Evolutionary conservation across 495 filamentous ascomycete genomes (phyloP).

Genomic region (Cetradonia linearis): DNA sequence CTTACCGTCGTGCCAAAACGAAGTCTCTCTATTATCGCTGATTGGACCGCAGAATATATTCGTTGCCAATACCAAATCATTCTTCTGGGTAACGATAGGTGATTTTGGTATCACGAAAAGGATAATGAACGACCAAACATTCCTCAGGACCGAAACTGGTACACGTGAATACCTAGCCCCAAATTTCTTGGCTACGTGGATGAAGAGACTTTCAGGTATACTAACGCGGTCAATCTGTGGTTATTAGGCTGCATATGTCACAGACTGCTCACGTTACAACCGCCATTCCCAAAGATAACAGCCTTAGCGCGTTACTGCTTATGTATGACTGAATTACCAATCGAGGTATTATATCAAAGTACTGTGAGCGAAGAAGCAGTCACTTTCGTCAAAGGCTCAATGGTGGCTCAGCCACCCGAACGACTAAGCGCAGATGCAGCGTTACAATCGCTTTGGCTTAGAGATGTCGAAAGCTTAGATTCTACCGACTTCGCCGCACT

Average conservation of each 20-base stretch:
- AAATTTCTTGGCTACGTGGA: constrained; percentile 29
- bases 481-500: not conserved
- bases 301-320: not conserved
- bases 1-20: not conserved
- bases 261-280: constrained; percentile 14
- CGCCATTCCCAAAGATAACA: not conserved
- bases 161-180: constrained; percentile 32
- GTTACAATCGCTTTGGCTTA: not conserved
- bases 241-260: constrained; percentile 24
- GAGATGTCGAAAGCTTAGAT: not conserved
- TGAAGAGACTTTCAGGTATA: constrained; percentile 21
- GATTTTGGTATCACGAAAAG: constrained; percentile 43
- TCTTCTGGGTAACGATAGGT: constrained; percentile 40
- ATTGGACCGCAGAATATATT: constrained; percentile 28
- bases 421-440: not conserved
- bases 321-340: not conserved
- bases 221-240: constrained; percentile 28
- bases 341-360: not conserved
- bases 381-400: not conserved
- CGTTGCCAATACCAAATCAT: constrained; percentile 23
- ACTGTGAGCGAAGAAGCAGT: not conserved
- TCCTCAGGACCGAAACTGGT: constrained; percentile 26
- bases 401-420: not conserved
- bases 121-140: constrained; percentile 13
- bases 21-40: not conserved